A percentile compares a stretch with the other conserved stretches of the same genome.
Evolutionary conservation across 148 eudicot genomes (phyloP).

Genomic region (Talinum fruticosum): DNA sequence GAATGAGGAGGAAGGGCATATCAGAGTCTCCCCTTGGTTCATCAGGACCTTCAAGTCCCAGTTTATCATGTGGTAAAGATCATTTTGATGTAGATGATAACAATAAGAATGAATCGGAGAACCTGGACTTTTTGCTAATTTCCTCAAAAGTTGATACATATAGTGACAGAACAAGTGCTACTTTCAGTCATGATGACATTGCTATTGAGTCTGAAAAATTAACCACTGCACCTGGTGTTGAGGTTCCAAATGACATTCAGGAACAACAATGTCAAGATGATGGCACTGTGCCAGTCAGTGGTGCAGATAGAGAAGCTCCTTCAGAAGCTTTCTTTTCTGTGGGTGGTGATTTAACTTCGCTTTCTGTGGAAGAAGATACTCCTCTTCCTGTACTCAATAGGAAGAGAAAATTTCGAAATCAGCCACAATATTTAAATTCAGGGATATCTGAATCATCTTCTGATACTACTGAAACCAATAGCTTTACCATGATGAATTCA

Average conservation of each 20-base stretch:
- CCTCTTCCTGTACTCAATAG: constrained; percentile 18
- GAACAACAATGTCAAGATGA: constrained; percentile 26
- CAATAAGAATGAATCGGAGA: constrained; percentile 23
- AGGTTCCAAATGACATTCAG: constrained; percentile 21
- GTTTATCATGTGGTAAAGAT: constrained; percentile 14
- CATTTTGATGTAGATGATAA: constrained; percentile 9
- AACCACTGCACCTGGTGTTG: constrained; percentile 13
- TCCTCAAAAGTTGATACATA: constrained; percentile 17
- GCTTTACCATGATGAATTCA: constrained; percentile 22
- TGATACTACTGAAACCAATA: constrained; percentile 17
- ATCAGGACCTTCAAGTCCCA: constrained; percentile 17
- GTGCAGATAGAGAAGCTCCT: constrained; percentile 23
- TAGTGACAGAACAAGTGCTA: constrained; percentile 13
- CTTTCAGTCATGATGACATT: constrained; percentile 18
- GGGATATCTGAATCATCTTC: constrained; percentile 10
- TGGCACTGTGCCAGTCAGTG: constrained; percentile 18
- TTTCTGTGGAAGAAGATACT: constrained; percentile 25
- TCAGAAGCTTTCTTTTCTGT: constrained; percentile 12
- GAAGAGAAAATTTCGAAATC: constrained; percentile 39
- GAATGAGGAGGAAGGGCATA: constrained; percentile 23
- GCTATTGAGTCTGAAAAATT: constrained; percentile 17
- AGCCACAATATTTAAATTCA: constrained; percentile 23
- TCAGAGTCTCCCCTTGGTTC: constrained; percentile 20
- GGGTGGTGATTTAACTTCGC: constrained; percentile 17
- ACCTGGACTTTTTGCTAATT: constrained; percentile 16